Evolutionary conservation across 1,284 basidiomycete genomes (phyloP).

Genomic region (Macrocystidia cucumis): DNA sequence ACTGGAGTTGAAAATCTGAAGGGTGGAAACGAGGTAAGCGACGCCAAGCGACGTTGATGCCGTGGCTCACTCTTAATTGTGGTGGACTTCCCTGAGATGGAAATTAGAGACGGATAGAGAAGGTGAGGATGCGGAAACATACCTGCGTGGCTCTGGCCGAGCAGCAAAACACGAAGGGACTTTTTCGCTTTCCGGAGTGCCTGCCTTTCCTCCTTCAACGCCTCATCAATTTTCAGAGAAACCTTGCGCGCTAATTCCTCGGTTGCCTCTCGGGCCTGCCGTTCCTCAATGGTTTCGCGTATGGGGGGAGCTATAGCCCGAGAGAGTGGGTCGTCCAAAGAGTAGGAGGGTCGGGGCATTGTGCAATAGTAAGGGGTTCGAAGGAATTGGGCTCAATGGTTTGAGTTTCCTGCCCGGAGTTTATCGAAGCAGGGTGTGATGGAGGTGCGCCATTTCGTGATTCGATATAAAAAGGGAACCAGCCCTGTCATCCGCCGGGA

Average conservation of each 20-base stretch:
- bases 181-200: slow-evolving; percentile 46
- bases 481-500: too few species aligned
- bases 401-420: too few species aligned
- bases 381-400: too few species aligned
- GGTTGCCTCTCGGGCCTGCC: slow-evolving; percentile 39
- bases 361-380: too few species aligned
- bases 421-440: too few species aligned
- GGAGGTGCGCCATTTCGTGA: too few species aligned
- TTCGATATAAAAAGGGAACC: too few species aligned
- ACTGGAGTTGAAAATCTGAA: slow-evolving; percentile 65
- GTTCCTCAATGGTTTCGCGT: slow-evolving; percentile 47
- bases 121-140: neutral
- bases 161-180: slow-evolving; percentile 51
- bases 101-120: slow-evolving; percentile 1
- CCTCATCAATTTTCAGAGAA: slow-evolving; percentile 65
- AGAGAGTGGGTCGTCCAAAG: slow-evolving; percentile 57
- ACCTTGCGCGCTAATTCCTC: slow-evolving; percentile 53
- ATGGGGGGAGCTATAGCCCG: slow-evolving; percentile 48
- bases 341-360: too few species aligned
- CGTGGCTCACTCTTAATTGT: slow-evolving; percentile 29
- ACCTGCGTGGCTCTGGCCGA: slow-evolving; percentile 28
- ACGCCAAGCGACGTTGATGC: slow-evolving; percentile 4
- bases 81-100: slow-evolving; percentile 51
- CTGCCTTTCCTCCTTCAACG: slow-evolving; percentile 45
- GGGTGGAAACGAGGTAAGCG: slow-evolving; percentile 3